Percentiles rank a stretch among this genome's conserved stretches.
Evolutionary conservation across 176 grass and related monocot genomes (phyloP).

Genomic region (Oryza meyeriana): DNA sequence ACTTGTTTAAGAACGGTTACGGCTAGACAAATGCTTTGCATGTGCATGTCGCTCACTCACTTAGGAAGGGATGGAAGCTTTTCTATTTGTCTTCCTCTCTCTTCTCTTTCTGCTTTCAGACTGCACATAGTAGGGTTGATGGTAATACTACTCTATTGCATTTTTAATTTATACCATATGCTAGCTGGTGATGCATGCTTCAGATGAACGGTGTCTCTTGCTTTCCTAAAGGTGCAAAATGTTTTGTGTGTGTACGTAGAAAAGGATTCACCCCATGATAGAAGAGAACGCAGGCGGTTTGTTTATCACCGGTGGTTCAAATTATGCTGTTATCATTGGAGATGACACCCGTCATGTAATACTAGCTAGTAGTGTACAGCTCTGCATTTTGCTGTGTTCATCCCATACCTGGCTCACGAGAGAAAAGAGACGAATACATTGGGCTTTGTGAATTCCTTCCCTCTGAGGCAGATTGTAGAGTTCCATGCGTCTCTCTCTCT

Average conservation of each 20-base stretch:
- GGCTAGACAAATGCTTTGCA: background rate
- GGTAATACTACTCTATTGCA: background rate
- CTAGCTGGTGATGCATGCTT: background rate
- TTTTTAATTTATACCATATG: background rate
- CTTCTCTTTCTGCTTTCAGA: background rate
- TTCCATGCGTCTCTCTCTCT: background rate
- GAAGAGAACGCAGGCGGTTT: background rate
- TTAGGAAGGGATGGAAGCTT: constrained; percentile 14
- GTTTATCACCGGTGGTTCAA: background rate
- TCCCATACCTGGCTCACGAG: background rate
- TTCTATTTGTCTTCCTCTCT: background rate
- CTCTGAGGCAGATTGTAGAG: background rate
- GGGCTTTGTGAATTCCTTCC: background rate
- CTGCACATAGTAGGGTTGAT: background rate
- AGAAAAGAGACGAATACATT: background rate
- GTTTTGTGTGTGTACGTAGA: background rate
- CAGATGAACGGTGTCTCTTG: background rate
- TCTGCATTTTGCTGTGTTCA: background rate
- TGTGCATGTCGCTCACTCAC: background rate
- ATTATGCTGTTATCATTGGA: constrained; percentile 33
- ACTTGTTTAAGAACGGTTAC: background rate
- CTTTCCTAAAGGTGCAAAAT: constrained; percentile 4
- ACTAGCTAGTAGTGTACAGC: no score
- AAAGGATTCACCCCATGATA: constrained; percentile 25
- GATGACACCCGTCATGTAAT: background rate